Base-by-base conservation (phyloP, 306 rosid species). In the Senna siamea region DNA sequence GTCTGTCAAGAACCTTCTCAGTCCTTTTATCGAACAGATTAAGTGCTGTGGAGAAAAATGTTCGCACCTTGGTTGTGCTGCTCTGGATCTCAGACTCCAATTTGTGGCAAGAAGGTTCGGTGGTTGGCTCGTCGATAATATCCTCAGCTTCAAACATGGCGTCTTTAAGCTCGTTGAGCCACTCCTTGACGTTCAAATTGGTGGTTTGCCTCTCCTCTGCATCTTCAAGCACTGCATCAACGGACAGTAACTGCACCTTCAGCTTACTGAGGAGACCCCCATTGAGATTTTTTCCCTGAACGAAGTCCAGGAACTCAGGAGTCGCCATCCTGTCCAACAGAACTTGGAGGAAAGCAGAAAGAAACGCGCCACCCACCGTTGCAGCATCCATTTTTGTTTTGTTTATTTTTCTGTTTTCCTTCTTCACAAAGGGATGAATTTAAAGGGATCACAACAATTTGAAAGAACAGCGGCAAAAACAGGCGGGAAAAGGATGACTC, bases 181-280 rank as follows among this genome's bases (percentile, higher is more conserved):
- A 77, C 0, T 11, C 44, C 15, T 15, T 52, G 2, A 77, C 41
- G 9, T 7, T 34, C 14, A 23, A 11, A 17, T 77, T 17, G 4
- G 43, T 38, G 7, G 55, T 30, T 5, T 77, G 71, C 50, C 46
- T 69, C 54, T 69, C 76, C 6, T 77, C 76, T 6, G 81, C 81
- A 37, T 77, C 70, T 32, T 18, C 37, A 5, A 48, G 55, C 3
- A 69, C 26, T 1, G 52, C 52, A 51, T 50, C 55, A 20, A 69
- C 54, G 0, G 37, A 50, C 2, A 32, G 54, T 44, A 60, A 17
- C 1, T 32, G 15, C 0, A 19, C 22, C 43, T 60, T 40, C 52
- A 77, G 52, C 76, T 8, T 59, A 0, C 4, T 34, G 8, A 69
- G 55, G 0, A 60, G 47, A 6, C n/a, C 2, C 0, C 2, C 44